Evolutionary conservation across 371 early-diverging fungal species (phyloP).

Genomic region (Lichtheimia ramosa): DNA sequence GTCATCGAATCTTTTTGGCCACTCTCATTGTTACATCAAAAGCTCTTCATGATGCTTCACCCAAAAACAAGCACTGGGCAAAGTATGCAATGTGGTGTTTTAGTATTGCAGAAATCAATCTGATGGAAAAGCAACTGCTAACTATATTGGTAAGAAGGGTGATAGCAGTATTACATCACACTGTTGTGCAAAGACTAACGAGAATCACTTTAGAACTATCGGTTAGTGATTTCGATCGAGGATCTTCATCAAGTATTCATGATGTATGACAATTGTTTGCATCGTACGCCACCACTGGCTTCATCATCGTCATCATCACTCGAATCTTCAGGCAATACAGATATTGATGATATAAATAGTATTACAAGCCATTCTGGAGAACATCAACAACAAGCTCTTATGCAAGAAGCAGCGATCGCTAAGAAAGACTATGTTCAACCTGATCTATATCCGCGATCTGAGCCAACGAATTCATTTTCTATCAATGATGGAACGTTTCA

Average conservation of each 20-base stretch:
- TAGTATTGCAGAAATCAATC: slow-evolving; percentile 73
- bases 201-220: slow-evolving; percentile 11
- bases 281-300: background rate
- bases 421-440: too few relatives aligned
- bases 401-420: background rate
- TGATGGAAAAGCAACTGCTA: slow-evolving; percentile 82
- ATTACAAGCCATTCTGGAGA: too few relatives aligned
- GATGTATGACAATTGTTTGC: slow-evolving; percentile 1
- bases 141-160: slow-evolving; percentile 51
- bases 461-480: background rate
- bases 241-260: slow-evolving; percentile 11
- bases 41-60: slow-evolving; percentile 72
- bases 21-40: slow-evolving; percentile 72
- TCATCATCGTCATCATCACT: slow-evolving; percentile 2
- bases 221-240: slow-evolving; percentile 9
- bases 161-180: background rate
- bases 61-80: slow-evolving; percentile 80
- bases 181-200: background rate
- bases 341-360: background rate
- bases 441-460: background rate
- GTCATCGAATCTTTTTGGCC: slow-evolving; percentile 78
- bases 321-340: background rate
- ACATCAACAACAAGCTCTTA: slow-evolving; percentile 1
- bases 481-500: too few relatives aligned
- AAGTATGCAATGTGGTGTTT: slow-evolving; percentile 59